Percentiles rank a stretch among this genome's conserved stretches.
Conservation (phyloP, 768 basidiomycete species). For the Imleria badia region DNA sequence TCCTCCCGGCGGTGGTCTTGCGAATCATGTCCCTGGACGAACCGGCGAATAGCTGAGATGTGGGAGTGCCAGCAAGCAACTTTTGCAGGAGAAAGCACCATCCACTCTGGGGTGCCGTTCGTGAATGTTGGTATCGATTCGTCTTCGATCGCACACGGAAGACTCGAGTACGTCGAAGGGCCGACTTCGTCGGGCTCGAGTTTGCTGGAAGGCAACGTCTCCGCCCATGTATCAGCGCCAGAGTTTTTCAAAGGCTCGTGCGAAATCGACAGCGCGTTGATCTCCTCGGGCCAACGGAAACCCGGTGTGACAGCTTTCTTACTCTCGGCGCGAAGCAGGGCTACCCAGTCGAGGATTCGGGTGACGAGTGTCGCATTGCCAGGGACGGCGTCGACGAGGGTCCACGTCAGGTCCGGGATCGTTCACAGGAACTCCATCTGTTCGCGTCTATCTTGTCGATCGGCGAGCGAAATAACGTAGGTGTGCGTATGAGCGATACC, state of each 20-base stretch:
- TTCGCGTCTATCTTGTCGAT: constrained; percentile 51
- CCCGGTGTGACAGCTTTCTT: background rate
- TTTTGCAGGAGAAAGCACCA: constrained; percentile 55
- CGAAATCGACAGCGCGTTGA: constrained; percentile 27
- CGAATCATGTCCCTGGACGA: constrained; percentile 35
- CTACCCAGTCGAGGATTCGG: constrained; percentile 45
- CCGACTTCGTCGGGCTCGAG: background rate
- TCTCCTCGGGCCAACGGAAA: constrained; percentile 42
- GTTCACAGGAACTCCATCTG: constrained; percentile 57
- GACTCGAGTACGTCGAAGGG: background rate
- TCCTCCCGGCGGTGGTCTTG: constrained; percentile 10
- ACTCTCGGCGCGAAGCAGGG: constrained; percentile 2
- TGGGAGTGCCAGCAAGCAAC: constrained; percentile 78
- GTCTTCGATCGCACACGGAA: constrained; percentile 47
- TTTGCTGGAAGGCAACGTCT: background rate
- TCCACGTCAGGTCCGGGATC: constrained; percentile 50
- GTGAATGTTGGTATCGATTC: constrained; percentile 36
- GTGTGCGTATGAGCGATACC: constrained; percentile 40
- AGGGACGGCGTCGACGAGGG: constrained; percentile 50
- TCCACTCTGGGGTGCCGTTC: constrained; percentile 41
- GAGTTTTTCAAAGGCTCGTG: constrained; percentile 3
- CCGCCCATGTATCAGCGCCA: constrained; percentile 26
- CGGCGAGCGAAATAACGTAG: constrained; percentile 61
- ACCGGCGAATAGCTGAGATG: constrained; percentile 46
- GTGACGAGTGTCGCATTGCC: constrained; percentile 39